Base-by-base conservation (phyloP, 2,329 filamentous ascomycete species). In the Trichoderma endophyticum region DNA sequence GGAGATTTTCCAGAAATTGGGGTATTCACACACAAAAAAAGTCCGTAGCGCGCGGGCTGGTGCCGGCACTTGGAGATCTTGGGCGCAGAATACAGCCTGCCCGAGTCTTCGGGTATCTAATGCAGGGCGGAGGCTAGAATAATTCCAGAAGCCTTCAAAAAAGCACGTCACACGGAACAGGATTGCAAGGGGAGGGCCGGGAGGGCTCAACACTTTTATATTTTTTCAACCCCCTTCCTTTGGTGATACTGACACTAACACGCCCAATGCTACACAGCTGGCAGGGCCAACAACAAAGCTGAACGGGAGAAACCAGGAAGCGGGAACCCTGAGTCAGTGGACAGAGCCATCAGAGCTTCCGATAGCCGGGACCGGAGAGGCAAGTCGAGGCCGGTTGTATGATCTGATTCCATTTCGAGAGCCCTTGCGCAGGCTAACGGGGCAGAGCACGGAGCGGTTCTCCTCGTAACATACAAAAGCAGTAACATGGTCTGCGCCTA, bases 331-430 rank as follows among this genome's bases (percentile, higher is more conserved):
- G 65, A 68, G 54, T 68, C 65, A 68, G 56, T 60, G 9, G 34
- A n/a, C 34, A 60, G 2, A 32, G 65, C 54, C 59, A 26, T 18
- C 24, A 60, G 6, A 32, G 65, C 56, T 68, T 51, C 34, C 65
- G 65, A 68, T 60, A 68, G 56, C 65, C 65, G 65, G 64, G 56
- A 60, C 54, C 56, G 56, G 56, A 68, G 65, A 68, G 56, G 36
- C 36, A 59, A 39, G 24, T 28, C 24, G 15, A n/a, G n/a, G 15
- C 56, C n/a, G 3, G 28, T 12, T 36, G 28, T 59, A 36, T 59
- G 30, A 56, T 24, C 15, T 56, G 64, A 66, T 67, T 14, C 51
- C 51, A 39, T 67, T 57, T 59, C 48, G 51, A 39, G 64, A 66
- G 30, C 4, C 64, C 56, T 43, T 60, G 34, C 54, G 32, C 56